A percentile compares a stretch with the other conserved stretches of the same genome.
Evolutionary conservation across 345 rosid species (phyloP).

Genomic region (Jatropha curcas): DNA sequence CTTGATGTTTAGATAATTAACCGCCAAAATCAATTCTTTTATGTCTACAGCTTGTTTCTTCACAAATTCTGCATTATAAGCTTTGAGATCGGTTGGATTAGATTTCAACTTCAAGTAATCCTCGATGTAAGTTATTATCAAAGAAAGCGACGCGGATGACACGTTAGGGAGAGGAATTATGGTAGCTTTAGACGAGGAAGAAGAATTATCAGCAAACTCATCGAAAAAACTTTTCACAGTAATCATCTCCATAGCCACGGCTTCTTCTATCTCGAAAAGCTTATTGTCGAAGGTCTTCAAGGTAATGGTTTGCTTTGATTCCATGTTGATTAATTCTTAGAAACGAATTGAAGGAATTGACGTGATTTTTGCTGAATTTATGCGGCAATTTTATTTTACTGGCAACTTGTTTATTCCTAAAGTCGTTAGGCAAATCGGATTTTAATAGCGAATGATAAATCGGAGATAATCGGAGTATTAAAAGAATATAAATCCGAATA

Average conservation of each 20-base stretch:
- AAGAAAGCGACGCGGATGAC: neutral
- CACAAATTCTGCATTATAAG: neutral
- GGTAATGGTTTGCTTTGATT: neutral
- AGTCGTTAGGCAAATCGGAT: no score
- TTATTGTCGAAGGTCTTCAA: neutral
- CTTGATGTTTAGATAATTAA: constrained; percentile 17
- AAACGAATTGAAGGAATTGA: no score
- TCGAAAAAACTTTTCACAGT: neutral
- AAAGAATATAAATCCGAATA: no score
- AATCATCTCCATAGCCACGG: neutral
- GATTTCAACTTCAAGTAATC: no score
- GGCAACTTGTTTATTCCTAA: no score
- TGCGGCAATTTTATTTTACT: no score
- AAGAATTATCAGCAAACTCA: neutral
- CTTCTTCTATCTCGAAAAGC: neutral
- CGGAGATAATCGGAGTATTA: no score
- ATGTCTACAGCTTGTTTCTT: neutral
- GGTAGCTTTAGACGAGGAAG: neutral
- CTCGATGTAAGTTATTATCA: neutral
- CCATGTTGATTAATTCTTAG: no score
- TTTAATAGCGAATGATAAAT: no score
- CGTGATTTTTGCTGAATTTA: no score
- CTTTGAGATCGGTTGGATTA: neutral
- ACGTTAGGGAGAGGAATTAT: neutral
- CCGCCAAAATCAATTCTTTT: neutral